phyloP scores from a whole-genome alignment of 768 basidiomycete species.

The Tephrocybe sp. region DNA sequence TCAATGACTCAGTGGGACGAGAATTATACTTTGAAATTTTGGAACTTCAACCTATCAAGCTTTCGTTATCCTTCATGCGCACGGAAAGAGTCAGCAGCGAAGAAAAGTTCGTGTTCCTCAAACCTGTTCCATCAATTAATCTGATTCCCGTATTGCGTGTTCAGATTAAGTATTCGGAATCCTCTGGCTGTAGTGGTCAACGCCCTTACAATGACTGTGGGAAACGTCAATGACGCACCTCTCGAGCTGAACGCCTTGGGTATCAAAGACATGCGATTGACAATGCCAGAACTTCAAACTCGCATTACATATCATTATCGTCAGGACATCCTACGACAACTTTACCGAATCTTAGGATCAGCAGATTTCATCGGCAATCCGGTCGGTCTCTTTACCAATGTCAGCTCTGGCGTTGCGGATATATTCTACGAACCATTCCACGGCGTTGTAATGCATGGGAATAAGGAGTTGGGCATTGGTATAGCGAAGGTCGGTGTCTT shows the following conservation, averaged over 20 bases:
- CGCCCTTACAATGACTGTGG: slow-evolving; percentile 93
- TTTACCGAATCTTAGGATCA: slow-evolving; percentile 96
- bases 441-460: slow-evolving; percentile 94
- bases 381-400: slow-evolving; percentile 96
- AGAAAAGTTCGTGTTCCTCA: slow-evolving; percentile 65
- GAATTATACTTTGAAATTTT: slow-evolving; percentile 95
- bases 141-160: slow-evolving; percentile 1
- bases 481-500: slow-evolving; percentile 72
- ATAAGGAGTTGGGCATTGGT: slow-evolving; percentile 89
- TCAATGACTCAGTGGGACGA: slow-evolving; percentile 59
- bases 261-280: slow-evolving; percentile 91
- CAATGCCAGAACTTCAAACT: slow-evolving; percentile 76
- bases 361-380: slow-evolving; percentile 97
- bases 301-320: slow-evolving; percentile 91
- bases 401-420: slow-evolving; percentile 95
- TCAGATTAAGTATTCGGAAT: slow-evolving; percentile 75
- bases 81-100: slow-evolving; percentile 92
- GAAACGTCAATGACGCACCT: slow-evolving; percentile 95
- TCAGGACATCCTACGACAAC: slow-evolving; percentile 88
- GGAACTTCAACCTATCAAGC: slow-evolving; percentile 89
- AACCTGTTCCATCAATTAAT: slow-evolving; percentile 6
- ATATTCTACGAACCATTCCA: slow-evolving; percentile 99
- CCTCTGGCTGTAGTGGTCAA: slow-evolving; percentile 92
- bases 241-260: slow-evolving; percentile 91
- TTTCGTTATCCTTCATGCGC: slow-evolving; percentile 95